phyloP scores from a whole-genome alignment of 257 asterid species.

The Salvia miltiorrhiza region DNA sequence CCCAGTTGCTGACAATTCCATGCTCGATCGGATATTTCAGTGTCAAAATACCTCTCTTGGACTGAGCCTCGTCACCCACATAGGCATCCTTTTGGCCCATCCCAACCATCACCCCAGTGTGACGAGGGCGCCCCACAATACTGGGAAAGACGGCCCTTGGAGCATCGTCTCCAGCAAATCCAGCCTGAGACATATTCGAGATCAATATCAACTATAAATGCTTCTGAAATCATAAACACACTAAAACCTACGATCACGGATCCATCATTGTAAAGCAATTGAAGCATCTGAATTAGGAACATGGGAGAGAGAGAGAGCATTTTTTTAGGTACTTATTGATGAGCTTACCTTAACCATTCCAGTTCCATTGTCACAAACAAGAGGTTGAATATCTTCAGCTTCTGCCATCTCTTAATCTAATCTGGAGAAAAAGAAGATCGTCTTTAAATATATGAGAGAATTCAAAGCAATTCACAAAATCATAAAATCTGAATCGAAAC shows the following conservation, averaged over 20 bases:
- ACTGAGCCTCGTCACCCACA: conserved; percentile 39
- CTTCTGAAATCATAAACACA: not conserved
- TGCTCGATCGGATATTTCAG: conserved; percentile 52
- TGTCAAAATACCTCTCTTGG: conserved; percentile 64
- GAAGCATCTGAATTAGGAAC: not conserved
- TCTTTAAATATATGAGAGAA: not conserved
- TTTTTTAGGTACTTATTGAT: not conserved
- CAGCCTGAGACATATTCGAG: conserved; percentile 34
- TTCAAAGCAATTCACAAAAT: not conserved
- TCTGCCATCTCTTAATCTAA: conserved; percentile 41
- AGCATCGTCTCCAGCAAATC: conserved; percentile 62
- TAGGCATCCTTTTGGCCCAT: conserved; percentile 34
- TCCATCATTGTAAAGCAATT: not conserved
- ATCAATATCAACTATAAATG: not conserved
- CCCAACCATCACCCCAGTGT: conserved; percentile 56
- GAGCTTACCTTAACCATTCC: conserved; percentile 46
- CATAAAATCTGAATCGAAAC: not conserved
- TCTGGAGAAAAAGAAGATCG: conserved; percentile 9
- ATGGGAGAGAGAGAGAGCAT: not conserved
- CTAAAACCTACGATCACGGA: not conserved
- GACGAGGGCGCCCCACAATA: conserved; percentile 56
- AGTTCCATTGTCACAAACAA: conserved; percentile 51
- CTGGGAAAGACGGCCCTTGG: conserved; percentile 58
- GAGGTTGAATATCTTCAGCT: conserved; percentile 48
- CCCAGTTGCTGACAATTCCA: conserved; percentile 58